These are phyloP conservation scores for Saccharum officinarum DNA, from an alignment of 176 grass and related monocot genomes.

Conservation along the genomic window DNA sequence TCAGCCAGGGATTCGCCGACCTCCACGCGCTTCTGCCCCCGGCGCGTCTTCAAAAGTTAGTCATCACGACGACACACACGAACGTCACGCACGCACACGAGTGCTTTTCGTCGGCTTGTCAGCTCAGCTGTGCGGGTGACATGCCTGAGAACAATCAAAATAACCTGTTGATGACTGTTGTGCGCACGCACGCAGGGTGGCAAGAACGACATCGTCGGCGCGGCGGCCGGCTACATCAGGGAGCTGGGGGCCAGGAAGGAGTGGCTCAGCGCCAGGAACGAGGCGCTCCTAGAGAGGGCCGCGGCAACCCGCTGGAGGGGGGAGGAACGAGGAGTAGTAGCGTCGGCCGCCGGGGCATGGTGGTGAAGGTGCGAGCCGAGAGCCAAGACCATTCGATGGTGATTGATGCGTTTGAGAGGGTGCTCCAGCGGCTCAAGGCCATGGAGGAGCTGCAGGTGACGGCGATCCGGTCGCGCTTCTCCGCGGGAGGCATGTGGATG, in stretches of 20 bases:
- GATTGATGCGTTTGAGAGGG: conserved; percentile 3
- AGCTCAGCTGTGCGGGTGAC: not conserved
- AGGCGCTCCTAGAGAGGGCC: conserved; percentile 8
- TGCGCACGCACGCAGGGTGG: conserved; percentile 13
- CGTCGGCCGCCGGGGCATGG: not conserved
- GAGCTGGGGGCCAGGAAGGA: conserved; percentile 37
- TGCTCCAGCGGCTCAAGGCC: conserved; percentile 43
- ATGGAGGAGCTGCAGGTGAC: conserved; percentile 42
- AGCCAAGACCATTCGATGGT: not conserved
- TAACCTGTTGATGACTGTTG: not conserved
- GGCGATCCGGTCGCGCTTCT: conserved; percentile 27
- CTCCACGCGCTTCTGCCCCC: conserved; percentile 29
- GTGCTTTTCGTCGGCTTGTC: not conserved
- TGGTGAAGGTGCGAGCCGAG: conserved; percentile 38
- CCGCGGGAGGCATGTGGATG: conserved; percentile 29
- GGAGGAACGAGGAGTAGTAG: not conserved
- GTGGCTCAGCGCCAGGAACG: conserved; percentile 30
- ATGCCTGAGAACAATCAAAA: not conserved
- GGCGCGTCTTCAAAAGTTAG: conserved; percentile 32
- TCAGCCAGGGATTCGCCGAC: conserved; percentile 59
- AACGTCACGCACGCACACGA: not conserved
- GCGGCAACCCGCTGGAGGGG: not conserved
- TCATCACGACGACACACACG: not conserved
- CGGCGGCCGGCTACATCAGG: conserved; percentile 31
- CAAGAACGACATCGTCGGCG: conserved; percentile 38